Evolutionary conservation across 306 rosid species (phyloP), one percentile per base, ranked within the genome.

Genomic region (Casuarina cunninghamiana): DNA sequence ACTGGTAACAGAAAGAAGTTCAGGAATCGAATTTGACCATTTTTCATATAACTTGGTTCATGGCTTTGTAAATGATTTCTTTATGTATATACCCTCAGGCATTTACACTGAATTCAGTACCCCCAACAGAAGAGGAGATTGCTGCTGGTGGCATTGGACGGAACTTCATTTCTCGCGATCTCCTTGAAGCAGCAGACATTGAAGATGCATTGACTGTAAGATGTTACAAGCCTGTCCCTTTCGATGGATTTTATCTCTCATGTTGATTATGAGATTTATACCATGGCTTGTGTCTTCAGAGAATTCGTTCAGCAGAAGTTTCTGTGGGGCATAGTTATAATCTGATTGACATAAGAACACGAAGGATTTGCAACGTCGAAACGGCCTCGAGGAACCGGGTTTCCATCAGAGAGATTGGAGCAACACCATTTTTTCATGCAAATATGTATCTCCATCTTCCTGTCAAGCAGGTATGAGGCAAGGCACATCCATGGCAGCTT

Each of bases 121-220:
- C 94, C 21, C 99, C 91, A 0, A 76, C 72, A 15, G 84, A 90
- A 83, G 85, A 77, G 48, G 93, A 93, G 87, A 75, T 91, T 66
- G 90, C 83, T 54, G 89, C 93, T 0, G 90, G 93, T 51, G 93
- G 90, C n/a, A 89, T 91, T 44, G 96, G 93, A 10, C 84, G 90
- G 50, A 95, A 93, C 89, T 91, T 95, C 75, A 67, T 95, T 67
- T 87, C 97, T 58, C 83, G 96, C 42, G 89, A 91, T 81, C 84
- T 92, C 78, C 97, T 92, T 53, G 96, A 92, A 90, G 90, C 96
- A n/a, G 77, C 86, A 38, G 77, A 89, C 86, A 87, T 95, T 21
- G 87, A 88, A 1, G 89, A 93, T 70, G 96, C 97, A 58, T 26
- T 91, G 69, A 73, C 21, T 72, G 97, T 91, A 76, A 78, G 86